Base-by-base conservation (phyloP, 208 protist species). In the Kentomonas sorsogonicus region DNA sequence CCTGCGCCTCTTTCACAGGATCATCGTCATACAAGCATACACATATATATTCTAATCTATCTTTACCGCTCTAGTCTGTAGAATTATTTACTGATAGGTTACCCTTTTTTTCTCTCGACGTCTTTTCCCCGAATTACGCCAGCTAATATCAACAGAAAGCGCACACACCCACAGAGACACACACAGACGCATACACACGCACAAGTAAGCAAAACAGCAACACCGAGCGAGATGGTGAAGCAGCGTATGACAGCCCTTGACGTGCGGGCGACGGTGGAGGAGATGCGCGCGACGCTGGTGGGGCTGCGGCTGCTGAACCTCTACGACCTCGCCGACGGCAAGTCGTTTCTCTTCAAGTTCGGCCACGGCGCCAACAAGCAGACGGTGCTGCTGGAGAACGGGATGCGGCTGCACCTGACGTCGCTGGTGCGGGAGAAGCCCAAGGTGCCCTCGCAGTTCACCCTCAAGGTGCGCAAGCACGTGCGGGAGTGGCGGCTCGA, bases 391-490 rank as follows among this genome's bases (percentile, higher is more conserved):
- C 62, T 98, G n/a, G 95, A 98, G 60, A 95, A 83, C 53, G 96
- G 96, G 26, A 72, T 94, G 25, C 83, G 97, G 20, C 66, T 98
- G 22, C 97, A 98, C 64, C 76, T 87, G 26, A 98, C 95, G 3
- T 68, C 91, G 27, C 89, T 96, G 22, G 68, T 80, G 1, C 79
- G 95, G 20, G 93, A 96, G 52, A 97, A 97, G 60, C 79, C 87
- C 15, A 86, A 91, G 51, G 73, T 96, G 29, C 94, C 96, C 6
- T 94, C 90, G 25, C 82, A 82, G 34, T 98, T 98, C 62, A 83
- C 77, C 26, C 77, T 96, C 15, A 96, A 96, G 66, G 69, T 99
- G 34, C 89, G 98, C 64, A 99, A 99, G 80, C 87, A 98, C 78
- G 66, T 99, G 18, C 87, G 96, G 6, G 80, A 86, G 15, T 93